Conservation (phyloP, 2,329 filamentous ascomycete genomes). For the Phialemoniopsis sp. region DNA sequence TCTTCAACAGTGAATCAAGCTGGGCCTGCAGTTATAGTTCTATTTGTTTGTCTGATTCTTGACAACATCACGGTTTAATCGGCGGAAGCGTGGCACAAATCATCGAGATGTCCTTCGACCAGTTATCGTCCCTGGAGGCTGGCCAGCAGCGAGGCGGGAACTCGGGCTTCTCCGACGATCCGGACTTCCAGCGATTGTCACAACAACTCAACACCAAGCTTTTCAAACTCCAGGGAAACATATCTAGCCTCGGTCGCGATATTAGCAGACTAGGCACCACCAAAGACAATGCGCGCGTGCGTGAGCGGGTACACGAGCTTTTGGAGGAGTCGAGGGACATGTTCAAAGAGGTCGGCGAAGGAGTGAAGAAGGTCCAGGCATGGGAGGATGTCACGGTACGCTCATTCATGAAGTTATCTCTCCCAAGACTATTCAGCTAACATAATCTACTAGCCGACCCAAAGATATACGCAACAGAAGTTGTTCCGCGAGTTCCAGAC, state of each 20-base stretch:
- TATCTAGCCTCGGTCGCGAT: conserved; percentile 79
- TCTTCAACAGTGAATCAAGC: neutral
- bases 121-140: conserved; percentile 78
- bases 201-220: conserved; percentile 82
- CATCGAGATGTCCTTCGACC: conserved; percentile 99
- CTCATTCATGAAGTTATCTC: conserved; percentile 4
- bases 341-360: conserved; percentile 91
- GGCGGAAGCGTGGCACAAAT: no score
- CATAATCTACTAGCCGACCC: conserved; percentile 62
- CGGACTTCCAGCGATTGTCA: conserved; percentile 82
- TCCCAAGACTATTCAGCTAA: no score
- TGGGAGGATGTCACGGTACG: conserved; percentile 81
- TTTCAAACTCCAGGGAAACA: conserved; percentile 84
- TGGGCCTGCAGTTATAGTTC: no score
- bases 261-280: conserved; percentile 83
- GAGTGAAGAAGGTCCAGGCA: conserved; percentile 84
- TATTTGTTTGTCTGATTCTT: no score
- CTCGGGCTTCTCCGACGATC: conserved; percentile 82
- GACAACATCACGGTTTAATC: no score
- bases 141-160: conserved; percentile 38
- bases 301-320: conserved; percentile 83
- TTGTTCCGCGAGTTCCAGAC: conserved; percentile 90
- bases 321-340: conserved; percentile 78
- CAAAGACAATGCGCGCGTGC: conserved; percentile 84
- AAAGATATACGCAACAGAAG: conserved; percentile 96